Conservation (phyloP, 2,329 filamentous ascomycete genomes). For the Neofusicoccum parvum region DNA sequence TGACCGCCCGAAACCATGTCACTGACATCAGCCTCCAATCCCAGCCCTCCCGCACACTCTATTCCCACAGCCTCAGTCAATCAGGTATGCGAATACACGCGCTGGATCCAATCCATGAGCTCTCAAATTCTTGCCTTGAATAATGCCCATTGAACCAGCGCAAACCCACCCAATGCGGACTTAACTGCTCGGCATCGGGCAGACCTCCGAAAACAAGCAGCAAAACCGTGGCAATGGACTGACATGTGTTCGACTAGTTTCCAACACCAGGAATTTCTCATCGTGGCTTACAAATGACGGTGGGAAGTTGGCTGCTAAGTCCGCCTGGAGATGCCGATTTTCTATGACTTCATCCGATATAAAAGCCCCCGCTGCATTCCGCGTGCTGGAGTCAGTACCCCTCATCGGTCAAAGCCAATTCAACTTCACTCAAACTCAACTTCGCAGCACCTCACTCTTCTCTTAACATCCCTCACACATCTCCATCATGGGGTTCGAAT, state of each 20-base stretch:
- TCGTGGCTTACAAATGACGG: neutral
- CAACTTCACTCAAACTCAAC: too few species aligned
- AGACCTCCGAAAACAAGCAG: neutral
- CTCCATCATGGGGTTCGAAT: slow-evolving; percentile 46
- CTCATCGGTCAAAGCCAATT: neutral
- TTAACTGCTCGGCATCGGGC: neutral
- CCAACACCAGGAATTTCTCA: neutral
- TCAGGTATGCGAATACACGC: too few species aligned
- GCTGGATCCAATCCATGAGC: neutral
- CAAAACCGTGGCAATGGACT: neutral
- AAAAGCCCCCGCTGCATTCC: neutral
- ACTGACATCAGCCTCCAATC: too few species aligned
- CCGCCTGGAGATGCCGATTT: neutral
- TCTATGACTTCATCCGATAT: slow-evolving; percentile 1
- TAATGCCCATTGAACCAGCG: neutral
- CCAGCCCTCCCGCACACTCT: neutral
- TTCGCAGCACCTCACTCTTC: neutral
- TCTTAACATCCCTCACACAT: neutral
- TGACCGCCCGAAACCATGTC: neutral
- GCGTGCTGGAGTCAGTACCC: neutral
- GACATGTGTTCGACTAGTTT: neutral
- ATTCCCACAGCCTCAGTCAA: neutral
- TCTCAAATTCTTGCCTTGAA: neutral
- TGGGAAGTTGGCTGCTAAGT: neutral
- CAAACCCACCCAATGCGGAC: neutral